Conservation (phyloP, 2,329 filamentous ascomycete genomes). For the Microsporum ferrugineum region DNA sequence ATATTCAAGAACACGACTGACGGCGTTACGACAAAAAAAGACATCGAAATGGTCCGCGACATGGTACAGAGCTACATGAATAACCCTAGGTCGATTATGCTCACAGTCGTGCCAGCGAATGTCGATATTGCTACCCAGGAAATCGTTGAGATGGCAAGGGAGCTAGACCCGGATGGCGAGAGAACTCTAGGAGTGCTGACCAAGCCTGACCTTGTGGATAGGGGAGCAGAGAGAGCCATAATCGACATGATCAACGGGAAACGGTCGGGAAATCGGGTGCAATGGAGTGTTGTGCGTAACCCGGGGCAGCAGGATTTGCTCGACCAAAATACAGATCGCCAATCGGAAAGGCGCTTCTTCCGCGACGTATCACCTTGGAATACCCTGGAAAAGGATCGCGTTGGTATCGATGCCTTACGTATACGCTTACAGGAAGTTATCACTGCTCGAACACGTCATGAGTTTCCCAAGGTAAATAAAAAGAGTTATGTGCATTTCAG, state of each 20-base stretch:
- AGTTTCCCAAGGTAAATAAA: slow-evolving; percentile 28
- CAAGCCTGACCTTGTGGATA: slow-evolving; percentile 45
- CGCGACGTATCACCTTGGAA: slow-evolving; percentile 26
- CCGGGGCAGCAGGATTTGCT: slow-evolving; percentile 22
- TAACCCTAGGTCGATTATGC: slow-evolving; percentile 31
- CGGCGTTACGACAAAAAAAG: slow-evolving; percentile 18
- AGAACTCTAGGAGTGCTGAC: slow-evolving; percentile 43
- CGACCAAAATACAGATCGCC: slow-evolving; percentile 17
- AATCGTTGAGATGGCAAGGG: slow-evolving; percentile 33
- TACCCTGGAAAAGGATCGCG: slow-evolving; percentile 22
- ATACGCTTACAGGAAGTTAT: slow-evolving; percentile 34
- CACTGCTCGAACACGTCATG: slow-evolving; percentile 30
- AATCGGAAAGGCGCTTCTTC: slow-evolving; percentile 29
- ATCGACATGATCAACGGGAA: slow-evolving; percentile 22
- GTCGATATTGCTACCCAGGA: slow-evolving; percentile 38
- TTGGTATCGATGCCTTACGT: slow-evolving; percentile 34
- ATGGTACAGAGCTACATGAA: slow-evolving; percentile 33
- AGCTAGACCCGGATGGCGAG: slow-evolving; percentile 26
- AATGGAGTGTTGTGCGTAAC: slow-evolving; percentile 27
- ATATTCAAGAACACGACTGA: slow-evolving; percentile 29
- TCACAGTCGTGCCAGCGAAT: slow-evolving; percentile 35
- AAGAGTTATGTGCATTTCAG: background rate
- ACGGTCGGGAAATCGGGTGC: slow-evolving; percentile 18
- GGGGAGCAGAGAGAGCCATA: slow-evolving; percentile 13
- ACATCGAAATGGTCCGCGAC: slow-evolving; percentile 29